Conservation (phyloP, 176 grass and related monocot genomes). For the Ananas comosus region DNA sequence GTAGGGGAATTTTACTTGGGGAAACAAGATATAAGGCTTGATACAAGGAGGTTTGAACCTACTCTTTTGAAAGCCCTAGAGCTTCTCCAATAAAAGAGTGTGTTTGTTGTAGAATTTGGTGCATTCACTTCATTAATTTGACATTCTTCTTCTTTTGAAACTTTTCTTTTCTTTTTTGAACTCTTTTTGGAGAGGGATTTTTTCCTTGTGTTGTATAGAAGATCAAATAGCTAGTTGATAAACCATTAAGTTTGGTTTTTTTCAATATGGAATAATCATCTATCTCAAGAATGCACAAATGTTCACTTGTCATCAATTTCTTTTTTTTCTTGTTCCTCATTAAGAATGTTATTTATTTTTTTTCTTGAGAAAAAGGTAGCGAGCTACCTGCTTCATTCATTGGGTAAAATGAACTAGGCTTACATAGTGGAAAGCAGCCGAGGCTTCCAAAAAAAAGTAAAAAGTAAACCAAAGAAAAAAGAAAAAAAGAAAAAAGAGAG, state of each 20-base stretch:
- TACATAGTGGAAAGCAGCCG: no score
- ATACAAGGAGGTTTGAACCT: conserved; percentile 34
- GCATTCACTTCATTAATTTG: background rate
- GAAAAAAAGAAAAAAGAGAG: no score
- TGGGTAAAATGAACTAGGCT: no score
- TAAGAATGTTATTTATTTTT: no score
- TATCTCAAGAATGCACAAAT: no score
- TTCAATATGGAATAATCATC: background rate
- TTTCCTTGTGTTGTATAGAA: background rate
- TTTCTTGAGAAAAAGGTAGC: no score
- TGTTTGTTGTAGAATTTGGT: background rate
- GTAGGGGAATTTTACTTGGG: conserved; percentile 60
- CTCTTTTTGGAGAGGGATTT: background rate
- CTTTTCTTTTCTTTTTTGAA: background rate
- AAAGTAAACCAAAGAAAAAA: no score
- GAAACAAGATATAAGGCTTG: conserved; percentile 53
- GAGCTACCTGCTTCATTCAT: no score
- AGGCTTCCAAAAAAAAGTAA: no score
- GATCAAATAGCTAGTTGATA: background rate
- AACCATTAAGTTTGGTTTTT: background rate
- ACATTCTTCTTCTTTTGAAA: background rate
- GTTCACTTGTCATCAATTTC: no score
- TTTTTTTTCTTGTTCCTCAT: no score
- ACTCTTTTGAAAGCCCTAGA: conserved; percentile 28
- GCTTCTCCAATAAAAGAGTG: conserved; percentile 9